Evolutionary conservation across 1,284 basidiomycete genomes (phyloP).

Genomic region (Microbotryum saponariae): DNA sequence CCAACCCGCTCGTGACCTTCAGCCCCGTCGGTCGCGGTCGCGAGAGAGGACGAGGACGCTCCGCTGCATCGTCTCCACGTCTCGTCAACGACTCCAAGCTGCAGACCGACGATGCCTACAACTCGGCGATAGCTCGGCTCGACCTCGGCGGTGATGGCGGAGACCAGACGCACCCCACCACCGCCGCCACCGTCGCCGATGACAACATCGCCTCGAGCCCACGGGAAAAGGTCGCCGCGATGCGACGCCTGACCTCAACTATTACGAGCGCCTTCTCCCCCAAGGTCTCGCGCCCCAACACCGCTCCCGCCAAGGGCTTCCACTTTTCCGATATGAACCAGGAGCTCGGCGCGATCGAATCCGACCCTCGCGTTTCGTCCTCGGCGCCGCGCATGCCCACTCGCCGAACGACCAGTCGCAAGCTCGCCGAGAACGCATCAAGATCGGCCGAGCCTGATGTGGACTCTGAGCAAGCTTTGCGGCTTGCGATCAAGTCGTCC

Average conservation of each 20-base stretch:
- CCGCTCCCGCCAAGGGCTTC: slow-evolving; percentile 29
- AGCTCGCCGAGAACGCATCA: slow-evolving; percentile 2
- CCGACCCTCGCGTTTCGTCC: slow-evolving; percentile 10
- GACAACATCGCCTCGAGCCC: too few species aligned
- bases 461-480: neutral
- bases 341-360: slow-evolving; percentile 33
- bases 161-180: too few species aligned
- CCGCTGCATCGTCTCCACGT: too few species aligned
- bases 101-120: too few species aligned
- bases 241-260: slow-evolving; percentile 6
- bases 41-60: too few species aligned
- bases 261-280: slow-evolving; percentile 14
- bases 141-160: too few species aligned
- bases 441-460: neutral
- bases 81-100: too few species aligned
- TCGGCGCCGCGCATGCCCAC: slow-evolving; percentile 9
- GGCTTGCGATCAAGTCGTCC: slow-evolving; percentile 5
- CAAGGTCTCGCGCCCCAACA: slow-evolving; percentile 11
- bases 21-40: too few species aligned
- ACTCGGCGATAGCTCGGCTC: too few species aligned
- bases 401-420: neutral
- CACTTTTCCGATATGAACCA: slow-evolving; percentile 34
- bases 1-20: too few species aligned
- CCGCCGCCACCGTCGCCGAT: too few species aligned
- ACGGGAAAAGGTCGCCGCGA: too few species aligned